A percentile compares a stretch with the other conserved stretches of the same genome.
Evolutionary conservation across 441 rosid genomes (phyloP).

Genomic region (Melianthus villosus): DNA sequence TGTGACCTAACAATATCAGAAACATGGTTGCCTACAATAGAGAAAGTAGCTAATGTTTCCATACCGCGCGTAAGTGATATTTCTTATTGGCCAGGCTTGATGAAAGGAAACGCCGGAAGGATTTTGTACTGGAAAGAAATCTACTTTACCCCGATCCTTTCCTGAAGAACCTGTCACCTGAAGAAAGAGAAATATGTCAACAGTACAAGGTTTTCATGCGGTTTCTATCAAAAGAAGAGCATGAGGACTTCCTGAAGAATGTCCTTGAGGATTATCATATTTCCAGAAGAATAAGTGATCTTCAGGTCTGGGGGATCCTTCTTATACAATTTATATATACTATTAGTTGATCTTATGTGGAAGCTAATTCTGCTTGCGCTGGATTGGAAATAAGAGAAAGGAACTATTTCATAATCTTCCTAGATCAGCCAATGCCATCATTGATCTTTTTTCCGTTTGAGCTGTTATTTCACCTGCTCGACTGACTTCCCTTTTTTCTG

Average conservation of each 20-base stretch:
- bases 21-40: too few species aligned
- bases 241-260: slow-evolving; percentile 48
- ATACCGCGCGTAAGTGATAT: too few species aligned
- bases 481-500: too few species aligned
- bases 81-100: slow-evolving; percentile 94
- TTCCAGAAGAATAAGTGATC: slow-evolving; percentile 58
- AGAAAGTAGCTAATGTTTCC: too few species aligned
- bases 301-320: slow-evolving; percentile 45
- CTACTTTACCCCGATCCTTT: slow-evolving; percentile 53
- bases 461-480: too few species aligned
- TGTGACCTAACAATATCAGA: too few species aligned
- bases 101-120: slow-evolving; percentile 83
- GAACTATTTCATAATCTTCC: too few species aligned
- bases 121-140: slow-evolving; percentile 74
- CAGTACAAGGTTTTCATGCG: slow-evolving; percentile 64
- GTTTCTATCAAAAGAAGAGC: slow-evolving; percentile 81
- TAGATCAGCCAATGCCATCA: too few species aligned
- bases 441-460: too few species aligned
- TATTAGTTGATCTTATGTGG: background rate
- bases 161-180: slow-evolving; percentile 51
- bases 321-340: background rate
- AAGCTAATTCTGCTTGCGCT: too few species aligned
- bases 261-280: slow-evolving; percentile 56
- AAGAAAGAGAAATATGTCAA: slow-evolving; percentile 52
- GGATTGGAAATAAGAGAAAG: too few species aligned